Percentiles rank a stretch among this genome's conserved stretches.
Conservation (phyloP, 495 filamentous ascomycete genomes). For the Penicillium herquei region DNA sequence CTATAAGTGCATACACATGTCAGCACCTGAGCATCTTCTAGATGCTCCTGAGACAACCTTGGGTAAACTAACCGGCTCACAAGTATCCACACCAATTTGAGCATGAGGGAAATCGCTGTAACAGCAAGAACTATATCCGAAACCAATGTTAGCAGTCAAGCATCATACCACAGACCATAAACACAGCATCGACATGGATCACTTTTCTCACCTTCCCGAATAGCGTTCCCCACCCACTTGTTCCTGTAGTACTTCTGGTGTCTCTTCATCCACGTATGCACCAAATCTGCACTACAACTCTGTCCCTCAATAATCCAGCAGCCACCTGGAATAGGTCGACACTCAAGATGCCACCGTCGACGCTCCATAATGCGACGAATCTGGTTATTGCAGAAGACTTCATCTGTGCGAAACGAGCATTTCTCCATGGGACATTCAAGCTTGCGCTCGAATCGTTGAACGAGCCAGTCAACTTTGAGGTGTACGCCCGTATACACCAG, state of each 20-base stretch:
- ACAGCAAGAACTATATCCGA: conserved; percentile 4
- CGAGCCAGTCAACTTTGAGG: conserved; percentile 66
- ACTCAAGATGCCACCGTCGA: conserved; percentile 42
- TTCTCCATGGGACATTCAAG: conserved; percentile 50
- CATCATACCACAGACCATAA: background rate
- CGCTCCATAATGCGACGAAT: conserved; percentile 45
- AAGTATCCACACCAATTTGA: conserved; percentile 1
- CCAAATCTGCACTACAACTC: conserved; percentile 34
- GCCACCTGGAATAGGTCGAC: conserved; percentile 24
- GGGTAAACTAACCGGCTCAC: background rate
- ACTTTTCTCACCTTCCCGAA: conserved; percentile 29
- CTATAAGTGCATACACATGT: no score
- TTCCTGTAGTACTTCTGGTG: conserved; percentile 12
- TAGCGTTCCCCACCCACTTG: conserved; percentile 7
- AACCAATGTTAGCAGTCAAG: background rate
- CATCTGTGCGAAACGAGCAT: conserved; percentile 47
- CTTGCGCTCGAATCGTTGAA: conserved; percentile 52
- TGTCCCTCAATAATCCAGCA: conserved; percentile 37
- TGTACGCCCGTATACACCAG: conserved; percentile 63
- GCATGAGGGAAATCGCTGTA: background rate
- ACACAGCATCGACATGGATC: background rate
- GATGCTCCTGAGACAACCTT: no score
- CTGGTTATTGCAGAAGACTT: conserved; percentile 41
- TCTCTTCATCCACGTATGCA: conserved; percentile 35
- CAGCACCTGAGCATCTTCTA: no score